Base-by-base conservation (phyloP, 129 eudicot genomes). In the Artemisia annua region DNA sequence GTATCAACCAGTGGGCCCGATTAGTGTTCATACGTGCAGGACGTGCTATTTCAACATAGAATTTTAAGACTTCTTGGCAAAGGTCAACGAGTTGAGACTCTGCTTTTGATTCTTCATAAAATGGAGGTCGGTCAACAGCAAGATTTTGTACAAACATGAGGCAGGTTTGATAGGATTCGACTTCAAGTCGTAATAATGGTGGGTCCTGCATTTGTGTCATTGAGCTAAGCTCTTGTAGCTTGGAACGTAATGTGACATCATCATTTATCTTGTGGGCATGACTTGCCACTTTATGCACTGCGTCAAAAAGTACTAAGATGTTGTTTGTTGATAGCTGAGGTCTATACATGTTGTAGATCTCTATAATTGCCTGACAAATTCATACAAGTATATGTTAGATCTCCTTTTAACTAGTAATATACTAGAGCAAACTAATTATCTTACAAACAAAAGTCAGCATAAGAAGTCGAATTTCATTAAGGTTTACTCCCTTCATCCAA, bases 151-250 rank as follows among this genome's bases (percentile, higher is more conserved):
- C 52, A 17, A 94, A 67, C 11, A 93, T 79, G 61, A 94, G 91
- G 82, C 96, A 86, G 46, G 85, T 86, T 78, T 90, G 99, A 73
- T 94, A 94, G 22, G 96, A 84, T 71, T 94, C 99, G 9, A 87
- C 88, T 76, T 94, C 99, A 7, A 94, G 93, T 54, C 97, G 97
- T 48, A 90, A 78, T 46, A 94, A 81, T 43, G 97, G 99, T 2
- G 97, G 99, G 83, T 90, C 97, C 75, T 87, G 99, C 93, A 90
- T 88, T 82, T 90, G 99, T 24, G 91, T 85, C 71, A 86, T 78
- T 56, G 94, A 71, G 43, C 84, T 84, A 17, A 88, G 78, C 80
- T 90, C 91, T 67, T 74, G 97, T 30, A 90, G 87, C 84, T 85
- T 90, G 49, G 88, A 82, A 76, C 97, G 90, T 11, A 94, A 78